Evolutionary conservation across 805 yeast genomes (phyloP).

Genomic region (Lipomyces mesembrius): DNA sequence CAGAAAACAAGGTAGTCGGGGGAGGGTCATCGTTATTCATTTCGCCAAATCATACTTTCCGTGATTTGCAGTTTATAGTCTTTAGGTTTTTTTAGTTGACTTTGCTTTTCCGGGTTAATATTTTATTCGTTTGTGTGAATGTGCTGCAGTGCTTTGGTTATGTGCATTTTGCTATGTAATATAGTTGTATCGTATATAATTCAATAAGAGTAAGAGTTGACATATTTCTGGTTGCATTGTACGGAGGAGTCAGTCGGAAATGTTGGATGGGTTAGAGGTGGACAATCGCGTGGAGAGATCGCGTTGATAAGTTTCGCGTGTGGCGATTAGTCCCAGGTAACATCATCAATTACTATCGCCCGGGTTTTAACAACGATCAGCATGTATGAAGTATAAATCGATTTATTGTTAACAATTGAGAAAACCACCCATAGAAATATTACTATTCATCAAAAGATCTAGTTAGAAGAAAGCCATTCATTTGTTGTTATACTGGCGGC

Average conservation of each 20-base stretch:
- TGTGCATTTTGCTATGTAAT: conserved; percentile 3
- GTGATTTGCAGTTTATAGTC: neutral
- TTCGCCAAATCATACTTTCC: neutral
- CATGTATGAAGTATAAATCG: neutral
- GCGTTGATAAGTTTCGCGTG: no score
- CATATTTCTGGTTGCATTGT: neutral
- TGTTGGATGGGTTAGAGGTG: no score
- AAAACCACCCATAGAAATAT: neutral
- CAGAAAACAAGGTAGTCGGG: conserved; percentile 22
- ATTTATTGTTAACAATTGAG: no score
- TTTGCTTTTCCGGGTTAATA: neutral
- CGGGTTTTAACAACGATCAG: neutral
- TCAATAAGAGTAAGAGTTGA: no score
- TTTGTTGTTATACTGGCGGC: neutral
- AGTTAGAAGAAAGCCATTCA: neutral
- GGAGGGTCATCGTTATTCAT: neutral
- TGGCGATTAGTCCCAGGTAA: no score
- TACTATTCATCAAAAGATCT: neutral
- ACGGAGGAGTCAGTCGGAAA: no score
- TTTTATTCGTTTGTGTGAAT: neutral
- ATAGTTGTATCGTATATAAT: neutral
- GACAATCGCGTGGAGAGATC: no score
- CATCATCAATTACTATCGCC: neutral
- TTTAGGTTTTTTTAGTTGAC: neutral
- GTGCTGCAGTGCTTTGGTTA: conserved; percentile 1